Base-by-base conservation (phyloP, 306 rosid genomes). In the Ormosia emarginata region DNA sequence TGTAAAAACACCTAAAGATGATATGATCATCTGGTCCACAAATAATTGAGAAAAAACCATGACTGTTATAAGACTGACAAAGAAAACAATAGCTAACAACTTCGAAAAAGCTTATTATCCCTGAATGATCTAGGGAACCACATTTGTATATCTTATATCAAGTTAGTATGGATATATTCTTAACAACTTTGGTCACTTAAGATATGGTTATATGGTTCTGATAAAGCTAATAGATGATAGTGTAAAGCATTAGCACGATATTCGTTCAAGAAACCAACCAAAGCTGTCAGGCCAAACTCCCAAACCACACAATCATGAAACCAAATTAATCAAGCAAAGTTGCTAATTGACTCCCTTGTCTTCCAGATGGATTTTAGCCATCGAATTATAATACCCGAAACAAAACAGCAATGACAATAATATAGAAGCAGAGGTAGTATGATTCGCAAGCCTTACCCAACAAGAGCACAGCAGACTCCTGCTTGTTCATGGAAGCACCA, bases 381-480 rank as follows among this genome's bases (percentile, higher is more conserved):
- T n/a, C 29, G 3, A 10, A 29, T 29, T 40, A 58, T 34, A 46
- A 53, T 44, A 63, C 37, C 24, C 55, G 6, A 68, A 41, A 79
- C 11, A 69, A 15, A 79, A 70, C 17, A 55, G 4, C 24, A 68
- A 68, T 0, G 4, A 24, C n/a, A 52, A 29, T 5, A 55, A 52
- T 41, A 58, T 8, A 64, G 41, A 78, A 49, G 34, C 69, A 50
- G 55, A 18, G 36, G 36, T 50, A 57, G 62, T 13, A 12, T n/a
- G 77, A 77, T 30, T 73, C 32, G 33, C 49, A 69, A 77, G 81
- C 59, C 94, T 80, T 88, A 93, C 97, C 98, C 98, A 93, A 79
- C 69, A 94, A 88, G 97, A 94, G 98, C 90, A 94, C 98, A 58
- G 98, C 98, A 95, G 97, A 95, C 98, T 93, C 98, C 98, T 90